Evolutionary conservation across 495 filamentous ascomycete genomes (phyloP).

Genomic region (Lasiosphaeria miniovina): DNA sequence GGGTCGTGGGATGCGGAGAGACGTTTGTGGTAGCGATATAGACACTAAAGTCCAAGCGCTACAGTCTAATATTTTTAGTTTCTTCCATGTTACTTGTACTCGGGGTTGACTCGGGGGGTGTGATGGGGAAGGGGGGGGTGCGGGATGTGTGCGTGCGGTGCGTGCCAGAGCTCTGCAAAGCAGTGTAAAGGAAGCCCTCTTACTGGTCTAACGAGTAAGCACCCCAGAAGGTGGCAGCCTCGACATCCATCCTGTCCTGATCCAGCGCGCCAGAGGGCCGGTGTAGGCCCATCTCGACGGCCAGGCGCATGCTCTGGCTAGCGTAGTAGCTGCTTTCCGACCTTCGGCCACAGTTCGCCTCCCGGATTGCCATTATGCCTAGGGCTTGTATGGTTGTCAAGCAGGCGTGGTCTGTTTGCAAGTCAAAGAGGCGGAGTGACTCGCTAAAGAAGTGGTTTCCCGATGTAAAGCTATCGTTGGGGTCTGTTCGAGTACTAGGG

Average conservation of each 20-base stretch:
- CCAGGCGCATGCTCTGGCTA: constrained; percentile 62
- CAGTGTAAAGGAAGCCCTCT: no score
- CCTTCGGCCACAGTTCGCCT: constrained; percentile 60
- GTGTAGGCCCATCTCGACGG: constrained; percentile 65
- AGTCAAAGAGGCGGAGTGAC: constrained; percentile 56
- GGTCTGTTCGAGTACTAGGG: constrained; percentile 57
- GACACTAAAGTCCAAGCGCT: constrained; percentile 64
- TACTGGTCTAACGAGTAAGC: constrained; percentile 69
- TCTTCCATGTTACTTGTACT: constrained; percentile 17
- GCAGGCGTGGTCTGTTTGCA: constrained; percentile 53
- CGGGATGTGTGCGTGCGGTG: constrained; percentile 23
- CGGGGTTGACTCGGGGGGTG: constrained; percentile 7
- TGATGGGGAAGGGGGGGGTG: constrained; percentile 3
- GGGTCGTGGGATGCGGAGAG: constrained; percentile 53
- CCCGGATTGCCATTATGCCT: constrained; percentile 68
- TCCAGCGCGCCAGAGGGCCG: constrained; percentile 37
- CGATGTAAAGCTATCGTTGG: constrained; percentile 58
- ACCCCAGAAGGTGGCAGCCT: constrained; percentile 69
- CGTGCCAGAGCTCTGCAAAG: no score
- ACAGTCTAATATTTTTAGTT: background rate
- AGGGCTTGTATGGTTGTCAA: constrained; percentile 78
- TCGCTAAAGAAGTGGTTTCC: constrained; percentile 73
- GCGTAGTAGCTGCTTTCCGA: constrained; percentile 65
- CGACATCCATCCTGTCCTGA: constrained; percentile 56
- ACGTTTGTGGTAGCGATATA: constrained; percentile 60